Evolutionary conservation across 179 eudicot genomes (phyloP).

Genomic region (Monotropa hypopitys): DNA sequence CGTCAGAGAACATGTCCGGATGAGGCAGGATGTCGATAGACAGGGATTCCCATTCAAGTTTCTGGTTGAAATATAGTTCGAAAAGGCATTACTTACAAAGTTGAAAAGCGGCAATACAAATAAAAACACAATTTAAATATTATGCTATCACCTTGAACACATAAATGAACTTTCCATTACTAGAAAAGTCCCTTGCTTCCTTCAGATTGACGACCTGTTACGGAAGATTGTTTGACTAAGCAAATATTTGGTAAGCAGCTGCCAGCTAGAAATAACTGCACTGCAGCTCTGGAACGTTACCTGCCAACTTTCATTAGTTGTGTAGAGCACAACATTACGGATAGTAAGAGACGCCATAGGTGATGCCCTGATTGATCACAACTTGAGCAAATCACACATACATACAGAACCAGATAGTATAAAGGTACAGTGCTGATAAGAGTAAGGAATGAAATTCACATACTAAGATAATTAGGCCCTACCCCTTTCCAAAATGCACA

Average conservation of each 20-base stretch:
- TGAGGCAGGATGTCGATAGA: slow-evolving; percentile 94
- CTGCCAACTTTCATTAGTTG: slow-evolving; percentile 91
- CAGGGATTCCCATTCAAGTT: slow-evolving; percentile 91
- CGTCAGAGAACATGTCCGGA: slow-evolving; percentile 93
- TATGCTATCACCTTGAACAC: slow-evolving; percentile 61
- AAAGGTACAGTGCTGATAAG: neutral
- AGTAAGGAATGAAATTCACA: neutral
- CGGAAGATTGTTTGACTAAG: slow-evolving; percentile 9
- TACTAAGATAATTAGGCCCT: neutral
- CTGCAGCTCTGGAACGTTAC: slow-evolving; percentile 18
- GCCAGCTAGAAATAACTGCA: slow-evolving; percentile 1
- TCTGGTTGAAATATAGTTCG: slow-evolving; percentile 27
- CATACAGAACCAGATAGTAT: neutral
- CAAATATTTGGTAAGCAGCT: slow-evolving; percentile 6
- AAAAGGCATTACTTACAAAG: neutral
- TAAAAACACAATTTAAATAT: neutral
- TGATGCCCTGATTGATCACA: slow-evolving; percentile 47
- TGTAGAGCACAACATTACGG: slow-evolving; percentile 72
- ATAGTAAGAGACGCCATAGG: slow-evolving; percentile 96
- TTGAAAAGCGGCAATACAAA: neutral
- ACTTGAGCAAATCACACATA: neutral
- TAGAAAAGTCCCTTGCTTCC: slow-evolving; percentile 87
- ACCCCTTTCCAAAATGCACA: neutral
- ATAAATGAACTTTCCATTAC: slow-evolving; percentile 64
- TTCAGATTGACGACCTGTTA: slow-evolving; percentile 87